phyloP scores from a whole-genome alignment of 1,284 basidiomycete species.

The Ustilago curta region DNA sequence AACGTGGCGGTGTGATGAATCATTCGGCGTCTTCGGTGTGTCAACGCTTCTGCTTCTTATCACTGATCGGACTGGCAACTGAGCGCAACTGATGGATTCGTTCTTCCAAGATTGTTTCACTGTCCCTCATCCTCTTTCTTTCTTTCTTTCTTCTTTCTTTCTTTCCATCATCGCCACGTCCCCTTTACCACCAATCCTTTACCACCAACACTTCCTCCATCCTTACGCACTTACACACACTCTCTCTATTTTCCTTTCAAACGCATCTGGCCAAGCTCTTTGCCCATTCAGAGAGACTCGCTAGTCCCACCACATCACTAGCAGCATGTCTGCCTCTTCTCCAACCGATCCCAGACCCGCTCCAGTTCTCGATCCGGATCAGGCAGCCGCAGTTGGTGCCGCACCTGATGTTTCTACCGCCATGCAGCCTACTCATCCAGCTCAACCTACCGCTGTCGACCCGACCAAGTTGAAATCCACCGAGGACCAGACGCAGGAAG shows the following conservation, averaged over 20 bases:
- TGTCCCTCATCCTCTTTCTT: background rate
- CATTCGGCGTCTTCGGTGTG: slow-evolving; percentile 10
- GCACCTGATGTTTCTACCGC: slow-evolving; percentile 14
- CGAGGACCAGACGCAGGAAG: slow-evolving; percentile 20
- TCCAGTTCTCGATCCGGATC: slow-evolving; percentile 46
- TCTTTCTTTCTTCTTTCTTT: background rate
- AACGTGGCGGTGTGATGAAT: slow-evolving; percentile 25
- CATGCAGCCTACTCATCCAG: slow-evolving; percentile 29
- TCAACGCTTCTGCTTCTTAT: background rate
- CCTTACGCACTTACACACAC: background rate
- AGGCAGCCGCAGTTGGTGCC: slow-evolving; percentile 34
- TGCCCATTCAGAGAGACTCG: slow-evolving; percentile 1
- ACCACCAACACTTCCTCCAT: background rate
- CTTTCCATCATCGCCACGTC: background rate
- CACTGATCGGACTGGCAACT: background rate
- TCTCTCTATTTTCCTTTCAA: too few species aligned
- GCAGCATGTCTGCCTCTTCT: slow-evolving; percentile 20
- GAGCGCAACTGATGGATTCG: background rate
- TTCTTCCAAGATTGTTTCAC: background rate
- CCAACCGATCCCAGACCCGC: slow-evolving; percentile 18
- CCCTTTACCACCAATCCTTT: background rate
- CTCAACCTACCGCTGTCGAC: slow-evolving; percentile 17
- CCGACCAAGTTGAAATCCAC: slow-evolving; percentile 25
- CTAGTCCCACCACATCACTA: background rate
- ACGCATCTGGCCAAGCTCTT: background rate